These are phyloP conservation scores for Yarrowia galli DNA, from an alignment of 1,139 yeast species.

Conservation along the genomic window DNA sequence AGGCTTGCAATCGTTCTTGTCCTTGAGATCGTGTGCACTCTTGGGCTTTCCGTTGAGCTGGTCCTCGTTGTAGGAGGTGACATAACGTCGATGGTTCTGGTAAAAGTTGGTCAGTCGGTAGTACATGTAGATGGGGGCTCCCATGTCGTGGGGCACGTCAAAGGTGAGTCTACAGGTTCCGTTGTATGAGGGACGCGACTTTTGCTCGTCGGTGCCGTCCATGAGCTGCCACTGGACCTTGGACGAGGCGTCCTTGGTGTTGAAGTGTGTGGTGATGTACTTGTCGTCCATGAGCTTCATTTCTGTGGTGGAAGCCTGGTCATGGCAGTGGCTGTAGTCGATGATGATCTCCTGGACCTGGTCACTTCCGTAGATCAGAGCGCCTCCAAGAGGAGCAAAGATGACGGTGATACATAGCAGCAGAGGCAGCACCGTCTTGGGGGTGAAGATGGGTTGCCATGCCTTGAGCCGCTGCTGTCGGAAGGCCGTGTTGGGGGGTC, in stretches of 20 bases:
- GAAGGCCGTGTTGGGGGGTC: slow-evolving; percentile 56
- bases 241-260: slow-evolving; percentile 46
- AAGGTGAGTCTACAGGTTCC: slow-evolving; percentile 72
- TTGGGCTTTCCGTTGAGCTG: slow-evolving; percentile 83
- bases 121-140: slow-evolving; percentile 78
- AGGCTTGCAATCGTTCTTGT: slow-evolving; percentile 91
- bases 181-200: slow-evolving; percentile 43
- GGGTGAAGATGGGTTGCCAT: slow-evolving; percentile 84
- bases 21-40: slow-evolving; percentile 61
- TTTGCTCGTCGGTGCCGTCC: slow-evolving; percentile 60
- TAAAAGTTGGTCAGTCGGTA: slow-evolving; percentile 84
- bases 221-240: slow-evolving; percentile 67
- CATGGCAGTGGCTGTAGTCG: slow-evolving; percentile 80
- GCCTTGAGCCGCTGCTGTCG: slow-evolving; percentile 58
- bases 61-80: slow-evolving; percentile 86
- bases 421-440: slow-evolving; percentile 84
- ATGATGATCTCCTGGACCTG: slow-evolving; percentile 78
- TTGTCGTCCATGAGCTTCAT: slow-evolving; percentile 70
- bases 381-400: slow-evolving; percentile 91
- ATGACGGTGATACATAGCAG: slow-evolving; percentile 77
- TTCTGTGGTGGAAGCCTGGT: slow-evolving; percentile 60
- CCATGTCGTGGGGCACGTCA: slow-evolving; percentile 73
- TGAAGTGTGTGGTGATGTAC: slow-evolving; percentile 63
- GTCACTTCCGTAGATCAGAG: slow-evolving; percentile 81
- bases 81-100: slow-evolving; percentile 94